Conservation (phyloP, 495 filamentous ascomycete genomes). For the Penicillium canescens region DNA sequence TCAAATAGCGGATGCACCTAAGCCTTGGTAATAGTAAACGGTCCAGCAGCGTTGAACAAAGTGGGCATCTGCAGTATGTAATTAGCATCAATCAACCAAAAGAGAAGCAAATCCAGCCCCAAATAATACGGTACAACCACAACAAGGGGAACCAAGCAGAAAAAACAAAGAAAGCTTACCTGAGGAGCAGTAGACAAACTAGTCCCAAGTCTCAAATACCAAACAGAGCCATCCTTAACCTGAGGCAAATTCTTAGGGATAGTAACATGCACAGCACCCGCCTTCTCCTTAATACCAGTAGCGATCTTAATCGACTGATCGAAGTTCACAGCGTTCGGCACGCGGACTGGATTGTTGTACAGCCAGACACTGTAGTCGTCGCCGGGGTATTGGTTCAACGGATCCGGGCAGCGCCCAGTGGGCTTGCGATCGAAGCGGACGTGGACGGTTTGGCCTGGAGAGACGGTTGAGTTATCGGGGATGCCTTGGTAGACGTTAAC, state of each 20-base stretch:
- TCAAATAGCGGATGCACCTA: constrained; percentile 1
- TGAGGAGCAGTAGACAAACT: constrained; percentile 32
- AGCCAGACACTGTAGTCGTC: constrained; percentile 31
- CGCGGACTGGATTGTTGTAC: constrained; percentile 41
- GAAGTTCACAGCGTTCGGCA: constrained; percentile 18
- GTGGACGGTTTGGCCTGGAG: constrained; percentile 22
- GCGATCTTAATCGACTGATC: constrained; percentile 27
- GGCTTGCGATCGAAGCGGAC: constrained; percentile 35
- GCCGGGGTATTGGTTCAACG: constrained; percentile 22
- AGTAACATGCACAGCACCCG: constrained; percentile 25
- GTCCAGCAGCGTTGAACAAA: constrained; percentile 34
- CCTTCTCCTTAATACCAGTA: constrained; percentile 17
- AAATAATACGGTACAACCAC: background rate
- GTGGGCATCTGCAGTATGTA: constrained; percentile 27
- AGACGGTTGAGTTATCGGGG: constrained; percentile 34
- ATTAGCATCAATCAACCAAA: background rate
- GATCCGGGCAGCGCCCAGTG: constrained; percentile 25
- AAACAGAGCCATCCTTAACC: constrained; percentile 31
- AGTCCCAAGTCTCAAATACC: constrained; percentile 36
- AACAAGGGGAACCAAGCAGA: background rate
- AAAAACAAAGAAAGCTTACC: constrained; percentile 19
- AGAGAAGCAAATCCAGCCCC: background rate
- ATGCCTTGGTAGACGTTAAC: constrained; percentile 40
- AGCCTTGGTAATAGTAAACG: constrained; percentile 23
- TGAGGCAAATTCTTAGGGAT: constrained; percentile 30